Evolutionary conservation across 352 stramenopile genomes (phyloP).

Genomic region (Pelagophyceae sp.): DNA sequence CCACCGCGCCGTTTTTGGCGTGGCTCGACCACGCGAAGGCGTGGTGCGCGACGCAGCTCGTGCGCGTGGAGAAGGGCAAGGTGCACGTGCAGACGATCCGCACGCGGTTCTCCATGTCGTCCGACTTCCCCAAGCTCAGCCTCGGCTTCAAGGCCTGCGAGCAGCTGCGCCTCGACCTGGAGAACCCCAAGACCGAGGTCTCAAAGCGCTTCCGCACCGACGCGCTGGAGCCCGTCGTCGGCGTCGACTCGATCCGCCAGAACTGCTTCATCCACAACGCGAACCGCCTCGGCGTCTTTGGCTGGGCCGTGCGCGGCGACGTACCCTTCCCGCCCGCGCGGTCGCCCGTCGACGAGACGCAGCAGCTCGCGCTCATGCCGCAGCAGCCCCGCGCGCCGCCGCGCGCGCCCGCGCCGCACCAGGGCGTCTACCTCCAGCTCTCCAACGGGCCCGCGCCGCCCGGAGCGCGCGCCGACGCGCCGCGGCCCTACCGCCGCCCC

Average conservation of each 20-base stretch:
- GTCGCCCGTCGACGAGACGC: neutral
- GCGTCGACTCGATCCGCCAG: neutral
- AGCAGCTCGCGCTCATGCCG: no score
- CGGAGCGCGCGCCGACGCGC: no score
- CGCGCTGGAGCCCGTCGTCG: neutral
- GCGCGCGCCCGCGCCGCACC: no score
- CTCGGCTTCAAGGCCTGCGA: neutral
- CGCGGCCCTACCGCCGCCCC: no score
- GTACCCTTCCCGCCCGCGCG: neutral
- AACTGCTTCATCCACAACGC: conserved; percentile 1
- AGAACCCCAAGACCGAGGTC: neutral
- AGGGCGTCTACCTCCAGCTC: no score
- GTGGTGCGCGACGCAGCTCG: neutral
- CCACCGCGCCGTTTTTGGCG: neutral
- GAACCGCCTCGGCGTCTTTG: conserved; percentile 4
- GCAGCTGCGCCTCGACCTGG: neutral
- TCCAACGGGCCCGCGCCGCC: no score
- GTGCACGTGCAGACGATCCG: neutral
- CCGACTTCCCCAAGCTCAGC: neutral
- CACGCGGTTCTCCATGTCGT: neutral
- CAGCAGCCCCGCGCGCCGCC: no score
- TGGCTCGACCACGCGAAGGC: neutral
- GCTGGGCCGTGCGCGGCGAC: neutral
- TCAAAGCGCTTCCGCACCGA: neutral
- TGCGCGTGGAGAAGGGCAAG: neutral